These are phyloP conservation scores for Trichoderma erinaceum DNA, from an alignment of 495 filamentous ascomycete genomes.

Conservation along the genomic window DNA sequence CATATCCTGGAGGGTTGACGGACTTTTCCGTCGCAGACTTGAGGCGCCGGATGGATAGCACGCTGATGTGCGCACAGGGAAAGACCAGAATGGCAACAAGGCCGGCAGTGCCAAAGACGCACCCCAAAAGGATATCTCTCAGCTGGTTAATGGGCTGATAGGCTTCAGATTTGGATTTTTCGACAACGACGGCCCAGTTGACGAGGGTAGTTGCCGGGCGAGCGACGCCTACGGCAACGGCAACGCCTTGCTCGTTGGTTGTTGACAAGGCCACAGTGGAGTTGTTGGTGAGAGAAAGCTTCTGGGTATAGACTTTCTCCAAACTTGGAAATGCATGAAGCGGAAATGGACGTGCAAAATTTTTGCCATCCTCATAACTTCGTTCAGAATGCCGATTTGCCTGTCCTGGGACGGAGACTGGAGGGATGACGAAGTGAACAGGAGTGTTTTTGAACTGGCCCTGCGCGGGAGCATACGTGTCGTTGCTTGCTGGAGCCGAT, in stretches of 20 bases:
- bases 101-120: conserved; percentile 76
- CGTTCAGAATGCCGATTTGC: conserved; percentile 43
- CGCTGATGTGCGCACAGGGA: conserved; percentile 71
- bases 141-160: conserved; percentile 67
- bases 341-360: conserved; percentile 46
- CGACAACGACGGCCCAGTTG: conserved; percentile 76
- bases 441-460: conserved; percentile 33
- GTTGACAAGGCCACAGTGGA: conserved; percentile 60
- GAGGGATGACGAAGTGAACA: conserved; percentile 44
- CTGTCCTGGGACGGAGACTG: conserved; percentile 29
- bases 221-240: conserved; percentile 67
- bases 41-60: conserved; percentile 71
- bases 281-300: conserved; percentile 46
- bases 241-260: conserved; percentile 57
- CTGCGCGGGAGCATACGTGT: conserved; percentile 26
- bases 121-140: conserved; percentile 70
- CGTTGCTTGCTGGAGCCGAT: conserved; percentile 30
- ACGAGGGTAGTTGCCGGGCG: conserved; percentile 56
- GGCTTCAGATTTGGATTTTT: conserved; percentile 67
- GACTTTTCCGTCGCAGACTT: conserved; percentile 73
- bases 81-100: conserved; percentile 60
- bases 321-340: conserved; percentile 53
- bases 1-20: conserved; percentile 56
- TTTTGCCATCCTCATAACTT: conserved; percentile 29
- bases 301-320: conserved; percentile 44